Base-by-base conservation (phyloP, 2,329 filamentous ascomycete genomes). In the Cladorrhinum sp. region DNA sequence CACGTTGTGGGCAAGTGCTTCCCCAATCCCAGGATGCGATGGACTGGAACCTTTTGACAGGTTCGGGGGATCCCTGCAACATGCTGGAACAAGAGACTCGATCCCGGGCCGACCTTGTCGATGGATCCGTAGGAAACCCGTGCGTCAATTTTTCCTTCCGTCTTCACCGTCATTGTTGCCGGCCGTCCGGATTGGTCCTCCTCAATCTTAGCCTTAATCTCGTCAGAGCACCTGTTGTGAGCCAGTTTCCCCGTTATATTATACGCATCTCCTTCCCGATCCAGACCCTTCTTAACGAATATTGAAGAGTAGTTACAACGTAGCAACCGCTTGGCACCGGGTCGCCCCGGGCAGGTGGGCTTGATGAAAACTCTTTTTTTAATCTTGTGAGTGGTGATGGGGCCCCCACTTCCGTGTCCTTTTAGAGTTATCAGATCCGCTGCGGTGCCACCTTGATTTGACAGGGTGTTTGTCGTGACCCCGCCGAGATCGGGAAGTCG, bases 401-500 rank as follows among this genome's bases (percentile, higher is more conserved):
- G 18, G 20, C 41, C 38, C 23, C 24, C 13, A 25, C 22, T 13
- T 13, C 20, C 24, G 16, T 12, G 16, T 5, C 50, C 27, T 36
- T 55, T 59, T 55, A 59, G 45, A 41, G 52, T 59, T 59, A 55
- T 55, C 58, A 59, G 58, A 59, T 59, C 51, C 58, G 45, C 41
- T 45, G 16, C 41, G 20, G 16, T 45, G 41, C 41, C n/a, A 45
- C 41, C 41, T 22, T 45, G n/a, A 8, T 45, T 45, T 18, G 41
- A 45, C 41, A 45, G 41, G 41, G 41, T 6, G 41, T 45, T 18
- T 18, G 7, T 3, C 3, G 6, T 5, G 41, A 4, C 8, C 41
- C 41, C 41, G 41, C 41, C 41, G 41, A 45, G 41, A 45, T 45
- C 41, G 41, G 41, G 10, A 20, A 4, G 20, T 18, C 41, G 3